These are phyloP conservation scores for Xylariales sp. DNA, from an alignment of 2,329 filamentous ascomycete genomes.

Conservation along the genomic window DNA sequence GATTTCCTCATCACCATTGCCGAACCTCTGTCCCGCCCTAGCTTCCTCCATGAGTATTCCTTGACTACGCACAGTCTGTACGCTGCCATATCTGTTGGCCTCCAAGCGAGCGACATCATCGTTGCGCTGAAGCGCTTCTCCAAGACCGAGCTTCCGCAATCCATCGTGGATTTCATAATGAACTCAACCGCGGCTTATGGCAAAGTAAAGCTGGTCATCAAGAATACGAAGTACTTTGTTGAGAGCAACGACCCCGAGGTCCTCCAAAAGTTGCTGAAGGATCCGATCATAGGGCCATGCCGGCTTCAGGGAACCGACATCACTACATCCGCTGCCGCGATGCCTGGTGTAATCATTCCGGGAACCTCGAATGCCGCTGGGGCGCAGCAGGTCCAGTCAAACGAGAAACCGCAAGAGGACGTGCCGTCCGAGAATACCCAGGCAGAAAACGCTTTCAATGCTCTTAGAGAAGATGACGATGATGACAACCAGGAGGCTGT, in stretches of 20 bases:
- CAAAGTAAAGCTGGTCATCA: constrained; percentile 91
- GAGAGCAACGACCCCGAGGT: constrained; percentile 87
- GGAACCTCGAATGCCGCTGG: constrained; percentile 92
- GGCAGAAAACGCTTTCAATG: constrained; percentile 66
- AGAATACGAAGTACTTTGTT: constrained; percentile 90
- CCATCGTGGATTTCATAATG: constrained; percentile 71
- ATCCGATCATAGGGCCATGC: constrained; percentile 74
- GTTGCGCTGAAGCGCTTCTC: constrained; percentile 81
- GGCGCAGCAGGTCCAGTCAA: constrained; percentile 59
- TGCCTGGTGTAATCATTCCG: constrained; percentile 84
- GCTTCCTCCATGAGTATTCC: constrained; percentile 88
- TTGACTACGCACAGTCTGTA: constrained; percentile 91
- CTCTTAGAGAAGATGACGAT: constrained; percentile 74
- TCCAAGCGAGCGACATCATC: constrained; percentile 85
- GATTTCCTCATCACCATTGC: constrained; percentile 95
- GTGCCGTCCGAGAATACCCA: constrained; percentile 44
- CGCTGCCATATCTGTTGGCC: constrained; percentile 90
- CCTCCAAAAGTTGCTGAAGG: constrained; percentile 79
- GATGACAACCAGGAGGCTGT: constrained; percentile 84
- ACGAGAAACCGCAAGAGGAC: constrained; percentile 38
- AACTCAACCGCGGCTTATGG: constrained; percentile 86
- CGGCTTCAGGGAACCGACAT: constrained; percentile 69
- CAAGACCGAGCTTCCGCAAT: constrained; percentile 81
- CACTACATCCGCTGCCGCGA: constrained; percentile 77
- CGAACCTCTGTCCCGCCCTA: constrained; percentile 85